Evolutionary conservation across 2,329 filamentous ascomycete genomes (phyloP).

Genomic region (Magnaporthiopsis incrustans): DNA sequence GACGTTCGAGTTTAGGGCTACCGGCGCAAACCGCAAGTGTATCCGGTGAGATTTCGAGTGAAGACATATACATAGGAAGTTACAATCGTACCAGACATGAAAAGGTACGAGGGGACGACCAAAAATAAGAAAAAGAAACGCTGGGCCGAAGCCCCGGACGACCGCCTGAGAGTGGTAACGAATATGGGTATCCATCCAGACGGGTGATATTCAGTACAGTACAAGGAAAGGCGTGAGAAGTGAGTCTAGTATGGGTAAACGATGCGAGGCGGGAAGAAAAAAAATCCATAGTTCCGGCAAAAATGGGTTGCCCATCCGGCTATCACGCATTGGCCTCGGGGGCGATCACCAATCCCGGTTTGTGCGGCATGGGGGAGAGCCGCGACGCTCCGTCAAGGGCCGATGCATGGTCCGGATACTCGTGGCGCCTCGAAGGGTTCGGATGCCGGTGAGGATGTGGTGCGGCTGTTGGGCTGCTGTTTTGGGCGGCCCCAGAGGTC

Average conservation of each 20-base stretch:
- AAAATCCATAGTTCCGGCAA: neutral
- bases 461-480: slow-evolving; percentile 30
- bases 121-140: too few species aligned
- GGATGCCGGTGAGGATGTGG: neutral
- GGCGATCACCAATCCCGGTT: neutral
- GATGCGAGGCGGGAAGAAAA: too few species aligned
- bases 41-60: too few species aligned
- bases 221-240: neutral
- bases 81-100: too few species aligned
- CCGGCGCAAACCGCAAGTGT: too few species aligned
- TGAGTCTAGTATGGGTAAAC: neutral
- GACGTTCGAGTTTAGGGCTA: too few species aligned
- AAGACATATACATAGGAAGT: too few species aligned
- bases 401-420: neutral
- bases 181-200: neutral
- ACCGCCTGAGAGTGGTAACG: neutral
- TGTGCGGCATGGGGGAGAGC: neutral
- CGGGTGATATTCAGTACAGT: neutral
- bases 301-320: neutral
- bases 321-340: neutral
- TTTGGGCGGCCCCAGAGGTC: slow-evolving; percentile 18
- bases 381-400: neutral
- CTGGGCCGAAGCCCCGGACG: too few species aligned
- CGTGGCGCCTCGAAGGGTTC: neutral
- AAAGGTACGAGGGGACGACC: too few species aligned